These are phyloP conservation scores for Dendrobium officinale DNA, from an alignment of 106 monocot genomes.

Conservation along the genomic window DNA sequence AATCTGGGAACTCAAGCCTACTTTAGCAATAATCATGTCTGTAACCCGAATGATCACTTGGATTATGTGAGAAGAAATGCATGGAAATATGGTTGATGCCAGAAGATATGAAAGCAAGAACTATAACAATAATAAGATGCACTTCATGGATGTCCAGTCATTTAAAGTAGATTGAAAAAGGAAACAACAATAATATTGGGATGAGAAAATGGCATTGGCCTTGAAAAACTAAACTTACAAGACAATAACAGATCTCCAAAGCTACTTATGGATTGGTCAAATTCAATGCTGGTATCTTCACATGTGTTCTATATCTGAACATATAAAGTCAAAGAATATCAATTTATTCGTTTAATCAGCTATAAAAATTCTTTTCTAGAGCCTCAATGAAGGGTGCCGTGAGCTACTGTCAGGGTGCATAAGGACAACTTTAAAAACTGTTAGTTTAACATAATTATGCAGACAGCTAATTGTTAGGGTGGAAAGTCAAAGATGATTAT, in stretches of 20 bases:
- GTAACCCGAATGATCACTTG: background rate
- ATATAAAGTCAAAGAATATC: too few relatives aligned
- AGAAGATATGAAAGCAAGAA: background rate
- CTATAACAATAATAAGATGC: background rate
- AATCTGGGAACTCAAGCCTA: background rate
- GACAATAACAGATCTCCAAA: background rate
- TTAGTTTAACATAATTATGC: background rate
- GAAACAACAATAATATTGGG: background rate
- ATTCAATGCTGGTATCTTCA: too few relatives aligned
- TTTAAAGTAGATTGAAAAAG: too few relatives aligned
- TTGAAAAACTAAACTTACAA: background rate
- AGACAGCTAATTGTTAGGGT: background rate
- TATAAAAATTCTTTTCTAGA: too few relatives aligned
- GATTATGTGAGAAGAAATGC: background rate
- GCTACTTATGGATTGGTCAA: too few relatives aligned
- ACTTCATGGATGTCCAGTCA: background rate
- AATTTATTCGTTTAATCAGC: too few relatives aligned
- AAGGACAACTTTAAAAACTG: background rate
- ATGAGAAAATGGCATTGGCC: background rate
- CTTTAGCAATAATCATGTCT: background rate
- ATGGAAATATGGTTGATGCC: background rate
- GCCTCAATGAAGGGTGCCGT: background rate
- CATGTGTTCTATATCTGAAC: too few relatives aligned
- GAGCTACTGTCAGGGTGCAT: background rate
- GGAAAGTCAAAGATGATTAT: background rate